These are phyloP conservation scores for Cystoisospora suis DNA, from an alignment of 169 alveolate genomes.

Conservation along the genomic window DNA sequence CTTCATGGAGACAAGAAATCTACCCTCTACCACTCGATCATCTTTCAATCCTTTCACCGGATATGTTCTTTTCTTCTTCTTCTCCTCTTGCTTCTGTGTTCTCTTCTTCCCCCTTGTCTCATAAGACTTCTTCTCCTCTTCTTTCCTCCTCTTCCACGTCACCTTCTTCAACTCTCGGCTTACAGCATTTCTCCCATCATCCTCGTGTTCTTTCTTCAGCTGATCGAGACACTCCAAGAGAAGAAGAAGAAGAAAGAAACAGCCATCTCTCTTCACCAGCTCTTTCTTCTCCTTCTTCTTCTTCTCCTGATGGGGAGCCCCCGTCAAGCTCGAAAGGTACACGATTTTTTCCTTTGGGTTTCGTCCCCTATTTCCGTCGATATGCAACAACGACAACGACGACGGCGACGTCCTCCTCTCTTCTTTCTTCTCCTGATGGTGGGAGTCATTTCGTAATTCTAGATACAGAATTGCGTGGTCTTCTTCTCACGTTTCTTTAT, in stretches of 20 bases:
- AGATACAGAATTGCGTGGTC: conserved; percentile 27
- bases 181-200: background rate
- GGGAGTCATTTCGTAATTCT: background rate
- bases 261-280: too few species aligned
- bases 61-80: too few species aligned
- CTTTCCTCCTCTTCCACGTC: background rate
- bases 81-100: background rate
- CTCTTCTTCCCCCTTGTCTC: background rate
- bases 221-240: background rate
- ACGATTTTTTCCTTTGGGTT: background rate
- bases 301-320: too few species aligned
- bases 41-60: too few species aligned
- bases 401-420: background rate
- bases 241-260: too few species aligned
- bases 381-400: background rate
- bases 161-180: background rate
- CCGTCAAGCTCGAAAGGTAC: too few species aligned
- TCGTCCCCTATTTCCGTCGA: background rate
- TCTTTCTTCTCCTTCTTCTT: too few species aligned
- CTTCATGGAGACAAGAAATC: too few species aligned
- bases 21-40: too few species aligned
- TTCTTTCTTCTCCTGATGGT: background rate
- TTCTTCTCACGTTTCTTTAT: background rate
- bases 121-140: background rate
- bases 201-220: background rate